These are phyloP conservation scores for Suillus alpinus DNA, from an alignment of 768 basidiomycete species.

Conservation along the genomic window DNA sequence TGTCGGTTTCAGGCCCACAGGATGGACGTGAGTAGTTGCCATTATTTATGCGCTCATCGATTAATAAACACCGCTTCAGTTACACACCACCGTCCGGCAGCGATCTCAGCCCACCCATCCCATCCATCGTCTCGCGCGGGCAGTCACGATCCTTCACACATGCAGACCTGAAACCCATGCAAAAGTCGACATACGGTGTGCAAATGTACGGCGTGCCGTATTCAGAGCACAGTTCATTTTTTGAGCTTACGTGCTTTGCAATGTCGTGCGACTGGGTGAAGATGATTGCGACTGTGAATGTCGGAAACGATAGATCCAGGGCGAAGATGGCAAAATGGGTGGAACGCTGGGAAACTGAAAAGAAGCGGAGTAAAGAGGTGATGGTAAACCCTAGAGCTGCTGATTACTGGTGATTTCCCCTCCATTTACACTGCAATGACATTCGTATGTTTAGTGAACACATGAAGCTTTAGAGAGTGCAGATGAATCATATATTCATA, in stretches of 20 bases:
- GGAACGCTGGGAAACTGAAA: constrained; percentile 83
- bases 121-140: constrained; percentile 64
- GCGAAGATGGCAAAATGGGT: constrained; percentile 91
- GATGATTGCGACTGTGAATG: constrained; percentile 96
- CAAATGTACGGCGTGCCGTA: constrained; percentile 86
- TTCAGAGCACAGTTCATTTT: constrained; percentile 95
- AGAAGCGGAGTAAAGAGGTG: constrained; percentile 45
- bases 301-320: constrained; percentile 68
- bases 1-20: constrained; percentile 89
- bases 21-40: constrained; percentile 78
- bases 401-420: constrained; percentile 44
- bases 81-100: constrained; percentile 66
- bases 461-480: background rate
- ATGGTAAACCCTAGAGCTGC: constrained; percentile 35
- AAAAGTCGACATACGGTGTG: constrained; percentile 65
- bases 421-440: background rate
- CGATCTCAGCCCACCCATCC: constrained; percentile 59
- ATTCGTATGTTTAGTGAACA: background rate
- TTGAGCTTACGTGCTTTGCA: constrained; percentile 93
- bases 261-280: constrained; percentile 80
- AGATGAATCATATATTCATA: constrained; percentile 11
- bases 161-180: constrained; percentile 61
- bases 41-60: background rate
- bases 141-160: constrained; percentile 69
- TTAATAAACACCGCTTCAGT: constrained; percentile 32